These are phyloP conservation scores for Eragrostis nindensis DNA, from an alignment of 176 grass and related monocot genomes.

Conservation along the genomic window DNA sequence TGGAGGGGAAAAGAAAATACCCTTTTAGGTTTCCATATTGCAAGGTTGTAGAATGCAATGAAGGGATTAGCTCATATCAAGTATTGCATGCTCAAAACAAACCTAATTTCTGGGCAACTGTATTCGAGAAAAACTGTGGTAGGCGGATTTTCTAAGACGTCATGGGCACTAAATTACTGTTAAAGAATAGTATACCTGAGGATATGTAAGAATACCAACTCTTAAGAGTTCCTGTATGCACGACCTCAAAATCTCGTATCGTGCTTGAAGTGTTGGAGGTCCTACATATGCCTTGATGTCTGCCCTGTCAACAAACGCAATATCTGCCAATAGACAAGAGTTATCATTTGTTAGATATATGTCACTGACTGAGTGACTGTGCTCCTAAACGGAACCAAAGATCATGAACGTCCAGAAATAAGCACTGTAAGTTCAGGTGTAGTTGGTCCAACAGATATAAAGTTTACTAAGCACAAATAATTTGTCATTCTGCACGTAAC, in stretches of 20 bases:
- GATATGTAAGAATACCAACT: conserved; percentile 73
- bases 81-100: background rate
- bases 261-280: conserved; percentile 82
- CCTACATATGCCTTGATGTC: conserved; percentile 99
- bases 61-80: conserved; percentile 14
- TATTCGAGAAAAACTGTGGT: too few species aligned
- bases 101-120: background rate
- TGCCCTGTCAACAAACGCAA: conserved; percentile 96
- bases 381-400: background rate
- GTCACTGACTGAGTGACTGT: conserved; percentile 12
- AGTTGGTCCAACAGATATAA: background rate
- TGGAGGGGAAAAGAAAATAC: conserved; percentile 8
- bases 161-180: conserved; percentile 8
- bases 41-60: background rate
- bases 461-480: background rate
- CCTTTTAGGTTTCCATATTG: background rate
- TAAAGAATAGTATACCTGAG: conserved; percentile 59
- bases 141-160: background rate
- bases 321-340: conserved; percentile 68
- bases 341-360: conserved; percentile 38
- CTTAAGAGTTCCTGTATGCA: conserved; percentile 94
- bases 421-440: background rate
- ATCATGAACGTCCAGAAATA: background rate
- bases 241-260: conserved; percentile 96
- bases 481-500: conserved; percentile 30